Evolutionary conservation across 1,284 basidiomycete species (phyloP).

Genomic region (Ustilago cynodontis): DNA sequence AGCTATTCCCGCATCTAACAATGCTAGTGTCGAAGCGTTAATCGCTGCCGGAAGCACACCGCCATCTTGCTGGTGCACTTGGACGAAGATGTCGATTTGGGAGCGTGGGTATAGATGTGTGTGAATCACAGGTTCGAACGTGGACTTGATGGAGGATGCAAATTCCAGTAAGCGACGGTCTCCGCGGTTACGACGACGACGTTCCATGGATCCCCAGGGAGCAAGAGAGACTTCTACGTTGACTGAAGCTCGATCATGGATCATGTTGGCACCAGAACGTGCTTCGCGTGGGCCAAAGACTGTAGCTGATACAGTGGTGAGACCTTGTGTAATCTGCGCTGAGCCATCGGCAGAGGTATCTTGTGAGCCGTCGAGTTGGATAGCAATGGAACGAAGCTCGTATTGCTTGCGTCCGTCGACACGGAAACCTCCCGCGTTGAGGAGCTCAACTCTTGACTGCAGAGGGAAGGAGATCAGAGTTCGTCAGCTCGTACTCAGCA

Average conservation of each 20-base stretch:
- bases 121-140: conserved; percentile 94
- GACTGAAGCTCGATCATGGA: conserved; percentile 74
- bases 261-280: conserved; percentile 64
- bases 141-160: conserved; percentile 86
- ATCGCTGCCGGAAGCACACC: conserved; percentile 89
- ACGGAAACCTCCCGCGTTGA: conserved; percentile 84
- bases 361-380: conserved; percentile 75
- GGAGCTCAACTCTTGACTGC: conserved; percentile 82
- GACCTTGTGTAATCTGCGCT: conserved; percentile 85
- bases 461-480: not conserved
- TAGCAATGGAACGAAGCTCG: conserved; percentile 85
- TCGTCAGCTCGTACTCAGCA: not conserved
- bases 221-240: conserved; percentile 74
- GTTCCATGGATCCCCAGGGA: conserved; percentile 84
- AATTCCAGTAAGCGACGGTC: conserved; percentile 85
- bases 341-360: conserved; percentile 81
- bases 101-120: conserved; percentile 90
- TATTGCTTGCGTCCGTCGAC: conserved; percentile 90
- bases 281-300: conserved; percentile 94
- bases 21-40: conserved; percentile 92
- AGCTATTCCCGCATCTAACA: conserved; percentile 89
- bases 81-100: conserved; percentile 92
- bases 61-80: conserved; percentile 93
- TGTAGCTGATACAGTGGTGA: conserved; percentile 86
- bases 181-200: conserved; percentile 78